These are phyloP conservation scores for Circinella umbellata DNA, from an alignment of 371 early-diverging fungal genomes.

Conservation along the genomic window DNA sequence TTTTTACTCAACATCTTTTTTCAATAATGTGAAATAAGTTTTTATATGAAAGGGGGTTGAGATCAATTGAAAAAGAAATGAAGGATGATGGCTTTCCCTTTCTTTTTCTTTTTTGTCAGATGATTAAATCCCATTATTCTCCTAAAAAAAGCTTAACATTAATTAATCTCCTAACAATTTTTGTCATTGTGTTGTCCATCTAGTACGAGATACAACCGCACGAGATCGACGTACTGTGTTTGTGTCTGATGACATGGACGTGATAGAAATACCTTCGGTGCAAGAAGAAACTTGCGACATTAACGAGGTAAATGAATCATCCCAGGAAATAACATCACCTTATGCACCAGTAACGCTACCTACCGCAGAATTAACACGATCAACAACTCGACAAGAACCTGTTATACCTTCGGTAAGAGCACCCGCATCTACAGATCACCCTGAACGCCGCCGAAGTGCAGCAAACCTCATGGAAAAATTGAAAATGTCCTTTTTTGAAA, in stretches of 20 bases:
- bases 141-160: background rate
- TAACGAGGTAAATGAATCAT: background rate
- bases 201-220: constrained; percentile 23
- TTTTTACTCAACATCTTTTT: background rate
- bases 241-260: constrained; percentile 16
- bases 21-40: background rate
- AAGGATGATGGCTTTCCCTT: too few species aligned
- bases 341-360: background rate
- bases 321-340: background rate
- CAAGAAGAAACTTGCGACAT: background rate
- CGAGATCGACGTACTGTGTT: constrained; percentile 32
- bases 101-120: background rate
- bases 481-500: constrained; percentile 47
- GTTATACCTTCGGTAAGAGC: constrained; percentile 9
- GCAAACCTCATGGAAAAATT: constrained; percentile 40
- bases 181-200: too few species aligned
- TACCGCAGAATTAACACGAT: background rate
- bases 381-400: constrained; percentile 12
- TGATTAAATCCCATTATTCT: background rate
- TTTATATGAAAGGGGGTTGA: too few species aligned
- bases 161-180: too few species aligned
- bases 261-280: constrained; percentile 4
- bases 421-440: constrained; percentile 15
- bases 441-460: constrained; percentile 22
- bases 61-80: too few species aligned